phyloP scores from a whole-genome alignment of 2,329 filamentous ascomycete species.

The Cladosporium phlei region DNA sequence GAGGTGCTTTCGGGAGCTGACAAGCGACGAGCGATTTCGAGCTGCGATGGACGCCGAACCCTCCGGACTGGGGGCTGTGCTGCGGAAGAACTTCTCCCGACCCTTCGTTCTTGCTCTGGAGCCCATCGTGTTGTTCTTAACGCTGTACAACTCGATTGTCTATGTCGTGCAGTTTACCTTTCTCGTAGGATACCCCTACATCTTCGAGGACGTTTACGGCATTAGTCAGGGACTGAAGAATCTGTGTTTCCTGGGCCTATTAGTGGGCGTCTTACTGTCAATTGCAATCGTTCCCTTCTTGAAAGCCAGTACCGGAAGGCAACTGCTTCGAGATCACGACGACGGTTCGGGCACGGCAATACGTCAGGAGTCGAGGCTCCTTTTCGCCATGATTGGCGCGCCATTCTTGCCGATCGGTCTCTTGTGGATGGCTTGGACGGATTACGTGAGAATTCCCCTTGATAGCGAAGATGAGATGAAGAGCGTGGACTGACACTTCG shows the following conservation, averaged over 20 bases:
- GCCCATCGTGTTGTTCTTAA: conserved; percentile 44
- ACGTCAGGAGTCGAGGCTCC: conserved; percentile 6
- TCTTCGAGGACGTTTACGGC: conserved; percentile 44
- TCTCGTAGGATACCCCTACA: conserved; percentile 47
- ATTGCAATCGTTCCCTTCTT: conserved; percentile 43
- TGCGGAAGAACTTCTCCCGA: conserved; percentile 14
- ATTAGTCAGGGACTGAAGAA: conserved; percentile 39
- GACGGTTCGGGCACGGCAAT: conserved; percentile 10
- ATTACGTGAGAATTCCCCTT: too few relatives aligned
- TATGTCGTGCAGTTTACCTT: conserved; percentile 55
- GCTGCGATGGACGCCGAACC: not conserved
- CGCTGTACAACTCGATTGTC: conserved; percentile 46
- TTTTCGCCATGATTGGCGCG: conserved; percentile 24
- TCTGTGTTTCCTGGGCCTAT: conserved; percentile 33
- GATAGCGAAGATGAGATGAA: too few relatives aligned
- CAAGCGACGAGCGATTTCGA: conserved; percentile 18
- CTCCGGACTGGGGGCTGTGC: conserved; percentile 11
- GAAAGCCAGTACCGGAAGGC: conserved; percentile 5
- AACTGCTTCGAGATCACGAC: conserved; percentile 10
- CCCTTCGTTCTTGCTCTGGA: conserved; percentile 26
- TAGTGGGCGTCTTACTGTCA: conserved; percentile 36
- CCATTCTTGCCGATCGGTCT: conserved; percentile 46
- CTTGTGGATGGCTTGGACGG: conserved; percentile 55
- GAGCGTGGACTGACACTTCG: too few relatives aligned
- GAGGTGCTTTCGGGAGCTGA: conserved; percentile 24